Conservation (phyloP, 148 eudicot species). For the Cornus kousa region DNA sequence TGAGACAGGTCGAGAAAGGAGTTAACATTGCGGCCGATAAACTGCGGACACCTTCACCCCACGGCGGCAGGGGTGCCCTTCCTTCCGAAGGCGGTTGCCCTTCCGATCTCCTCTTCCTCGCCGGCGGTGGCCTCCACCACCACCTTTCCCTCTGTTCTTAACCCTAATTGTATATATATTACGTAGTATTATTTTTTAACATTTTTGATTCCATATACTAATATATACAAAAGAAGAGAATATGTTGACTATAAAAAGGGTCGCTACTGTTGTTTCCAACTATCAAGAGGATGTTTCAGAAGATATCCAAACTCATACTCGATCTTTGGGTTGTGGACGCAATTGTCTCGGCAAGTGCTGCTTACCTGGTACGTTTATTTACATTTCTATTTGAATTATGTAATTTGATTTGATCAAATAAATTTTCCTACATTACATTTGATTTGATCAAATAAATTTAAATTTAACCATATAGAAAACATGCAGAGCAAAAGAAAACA, state of each 20-base stretch:
- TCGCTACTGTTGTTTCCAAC: constrained; percentile 26
- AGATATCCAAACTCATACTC: constrained; percentile 27
- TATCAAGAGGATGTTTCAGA: constrained; percentile 15
- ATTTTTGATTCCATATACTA: background rate
- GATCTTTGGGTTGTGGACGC: constrained; percentile 48
- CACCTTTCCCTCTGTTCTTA: background rate
- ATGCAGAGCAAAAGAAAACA: too few species aligned
- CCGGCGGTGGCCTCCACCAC: constrained; percentile 44
- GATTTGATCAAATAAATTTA: too few species aligned
- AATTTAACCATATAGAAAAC: too few species aligned
- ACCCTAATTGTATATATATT: background rate
- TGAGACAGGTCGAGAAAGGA: constrained; percentile 2
- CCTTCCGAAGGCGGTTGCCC: constrained; percentile 90
- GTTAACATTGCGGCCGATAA: background rate
- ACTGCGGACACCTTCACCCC: constrained; percentile 58
- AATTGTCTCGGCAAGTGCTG: constrained; percentile 59
- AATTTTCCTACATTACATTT: too few species aligned
- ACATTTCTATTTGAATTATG: too few species aligned
- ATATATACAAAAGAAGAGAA: constrained; percentile 9
- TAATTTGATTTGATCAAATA: too few species aligned
- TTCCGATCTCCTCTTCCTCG: constrained; percentile 84
- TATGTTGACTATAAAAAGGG: constrained; percentile 31
- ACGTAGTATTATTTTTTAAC: background rate
- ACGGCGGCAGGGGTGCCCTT: constrained; percentile 93
- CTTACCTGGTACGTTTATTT: constrained; percentile 32